Conservation (phyloP, 2,329 filamentous ascomycete genomes). For the Alternaria ventricosa region DNA sequence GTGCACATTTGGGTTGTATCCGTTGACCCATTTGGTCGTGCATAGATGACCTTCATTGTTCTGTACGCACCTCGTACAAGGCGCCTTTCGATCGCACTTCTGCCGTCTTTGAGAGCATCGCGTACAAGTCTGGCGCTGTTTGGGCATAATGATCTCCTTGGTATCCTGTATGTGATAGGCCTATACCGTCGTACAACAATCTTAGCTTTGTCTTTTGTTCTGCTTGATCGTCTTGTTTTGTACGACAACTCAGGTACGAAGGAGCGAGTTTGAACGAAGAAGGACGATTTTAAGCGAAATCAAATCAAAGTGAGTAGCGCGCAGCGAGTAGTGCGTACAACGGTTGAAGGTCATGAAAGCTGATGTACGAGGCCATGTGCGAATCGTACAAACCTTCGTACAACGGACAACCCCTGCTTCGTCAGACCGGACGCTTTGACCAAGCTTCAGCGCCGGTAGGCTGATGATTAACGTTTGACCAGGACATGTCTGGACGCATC, state of each 20-base stretch:
- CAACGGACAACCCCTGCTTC: not conserved
- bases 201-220: not conserved
- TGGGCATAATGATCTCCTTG: constrained; percentile 32
- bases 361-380: not conserved
- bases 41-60: constrained; percentile 43
- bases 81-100: constrained; percentile 42
- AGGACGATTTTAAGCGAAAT: not conserved
- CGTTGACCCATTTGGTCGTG: constrained; percentile 41
- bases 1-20: constrained; percentile 42
- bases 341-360: not conserved
- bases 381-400: constrained; percentile 1
- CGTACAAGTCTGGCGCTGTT: constrained; percentile 42
- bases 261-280: not conserved
- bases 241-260: not conserved
- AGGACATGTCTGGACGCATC: not conserved
- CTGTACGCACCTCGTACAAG: constrained; percentile 35
- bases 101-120: constrained; percentile 36
- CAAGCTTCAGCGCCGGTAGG: not conserved
- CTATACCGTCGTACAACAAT: not conserved
- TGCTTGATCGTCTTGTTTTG: not conserved
- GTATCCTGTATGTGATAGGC: not conserved
- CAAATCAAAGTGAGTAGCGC: not conserved
- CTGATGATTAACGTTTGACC: not conserved
- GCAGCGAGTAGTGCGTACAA: constrained; percentile 7
- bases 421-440: not conserved